Conservation (phyloP, 2,329 filamentous ascomycete genomes). For the Aspergillus brunneoviolaceus region DNA sequence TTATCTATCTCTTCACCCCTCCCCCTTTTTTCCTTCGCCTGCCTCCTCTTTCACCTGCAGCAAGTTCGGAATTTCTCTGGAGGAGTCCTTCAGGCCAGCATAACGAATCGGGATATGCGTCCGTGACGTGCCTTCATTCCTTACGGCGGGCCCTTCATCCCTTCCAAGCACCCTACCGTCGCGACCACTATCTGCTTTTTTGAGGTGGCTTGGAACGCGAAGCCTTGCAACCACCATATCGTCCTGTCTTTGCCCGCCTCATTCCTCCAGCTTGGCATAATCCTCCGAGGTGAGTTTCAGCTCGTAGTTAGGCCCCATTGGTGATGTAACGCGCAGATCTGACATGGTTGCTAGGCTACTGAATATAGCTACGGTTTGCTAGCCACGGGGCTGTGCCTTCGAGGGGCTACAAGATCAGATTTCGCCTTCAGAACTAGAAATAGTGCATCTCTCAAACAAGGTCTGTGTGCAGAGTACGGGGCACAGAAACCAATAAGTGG, state of each 20-base stretch:
- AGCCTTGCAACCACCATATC: slow-evolving; percentile 9
- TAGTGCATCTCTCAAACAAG: background rate
- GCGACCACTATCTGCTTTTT: slow-evolving; percentile 8
- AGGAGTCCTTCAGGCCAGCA: slow-evolving; percentile 7
- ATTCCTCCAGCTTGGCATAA: slow-evolving; percentile 12
- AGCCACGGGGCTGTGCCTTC: background rate
- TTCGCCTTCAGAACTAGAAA: background rate
- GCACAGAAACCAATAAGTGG: background rate
- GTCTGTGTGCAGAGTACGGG: background rate
- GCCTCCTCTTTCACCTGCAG: slow-evolving; percentile 6
- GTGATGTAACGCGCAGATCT: slow-evolving; percentile 17
- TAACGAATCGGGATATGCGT: slow-evolving; percentile 22
- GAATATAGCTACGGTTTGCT: background rate
- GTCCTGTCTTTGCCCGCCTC: slow-evolving; percentile 15
- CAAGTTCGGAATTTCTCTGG: slow-evolving; percentile 1
- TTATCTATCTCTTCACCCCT: slow-evolving; percentile 3
- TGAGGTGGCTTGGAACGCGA: slow-evolving; percentile 5
- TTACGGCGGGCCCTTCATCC: slow-evolving; percentile 25
- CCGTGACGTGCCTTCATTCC: slow-evolving; percentile 29
- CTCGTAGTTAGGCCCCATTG: background rate
- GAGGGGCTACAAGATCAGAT: background rate
- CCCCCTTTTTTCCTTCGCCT: background rate
- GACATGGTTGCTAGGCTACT: slow-evolving; percentile 18
- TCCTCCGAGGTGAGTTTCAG: slow-evolving; percentile 15
- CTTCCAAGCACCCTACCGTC: slow-evolving; percentile 19